Base-by-base conservation (phyloP, 1,284 basidiomycete species). In the Irpex lacteus region DNA sequence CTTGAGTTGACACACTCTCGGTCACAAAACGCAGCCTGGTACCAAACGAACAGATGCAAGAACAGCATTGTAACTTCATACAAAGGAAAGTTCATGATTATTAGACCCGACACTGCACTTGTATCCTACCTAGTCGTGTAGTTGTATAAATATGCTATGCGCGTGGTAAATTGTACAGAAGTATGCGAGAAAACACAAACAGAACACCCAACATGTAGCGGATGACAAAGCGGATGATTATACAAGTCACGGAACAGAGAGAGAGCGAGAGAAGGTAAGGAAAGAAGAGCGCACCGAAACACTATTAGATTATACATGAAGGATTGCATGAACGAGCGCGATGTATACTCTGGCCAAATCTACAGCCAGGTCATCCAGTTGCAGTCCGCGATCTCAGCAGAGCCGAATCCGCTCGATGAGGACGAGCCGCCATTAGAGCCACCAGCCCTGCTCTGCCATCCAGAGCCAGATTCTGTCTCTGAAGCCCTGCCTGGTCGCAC, bases 1-100 rank as follows among this genome's bases (percentile, higher is more conserved):
- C 94, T 6, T 95, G 54, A 56, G 7, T 21, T 7, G 18, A 7
- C 50, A n/a, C 19, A 18, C 11, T 18, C 50, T 52, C 15, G 15
- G 15, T 44, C 50, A 52, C 50, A 52, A 9, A 52, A 52, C 18
- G 15, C 18, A 13, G 18, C 9, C n/a, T 9, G 50, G 9, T 18
- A 53, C 6, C 3, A 36, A 36, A 34, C 26, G 19, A 56, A 56
- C 8, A 18, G 11, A 56, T 34, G 21, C 13, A 9, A 56, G 37
- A 56, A 56, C 15, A n/a, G 19, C 52, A 19, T 21, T 56, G 26
- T 56, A 34, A 32, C 50, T 7, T 34, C 21, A 21, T 56, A 56
- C 54, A 56, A 9, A 56, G n/a, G 32, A 32, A 44, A 11, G 40
- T 15, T 44, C 8, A 44, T 15, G 50, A n/a, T 52, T 9, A 56